phyloP scores from a whole-genome alignment of 208 protist species.

The Wallacemonas rigidus region DNA sequence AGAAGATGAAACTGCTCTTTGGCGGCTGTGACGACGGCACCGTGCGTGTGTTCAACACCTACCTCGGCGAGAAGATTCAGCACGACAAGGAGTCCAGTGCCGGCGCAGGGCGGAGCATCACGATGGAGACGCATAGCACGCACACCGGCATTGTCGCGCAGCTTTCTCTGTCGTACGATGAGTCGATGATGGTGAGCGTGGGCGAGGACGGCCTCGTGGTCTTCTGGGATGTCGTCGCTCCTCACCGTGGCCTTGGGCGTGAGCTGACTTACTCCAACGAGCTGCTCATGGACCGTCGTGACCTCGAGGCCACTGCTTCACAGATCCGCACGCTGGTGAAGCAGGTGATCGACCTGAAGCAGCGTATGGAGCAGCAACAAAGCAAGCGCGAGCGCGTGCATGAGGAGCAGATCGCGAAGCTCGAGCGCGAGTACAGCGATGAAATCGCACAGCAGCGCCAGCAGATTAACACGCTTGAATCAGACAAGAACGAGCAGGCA shows the following conservation, averaged over 20 bases:
- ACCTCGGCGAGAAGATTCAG: conserved; percentile 79
- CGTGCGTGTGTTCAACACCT: conserved; percentile 91
- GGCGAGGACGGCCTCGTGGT: conserved; percentile 94
- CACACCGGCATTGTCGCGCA: conserved; percentile 85
- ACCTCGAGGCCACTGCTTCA: conserved; percentile 89
- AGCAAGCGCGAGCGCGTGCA: conserved; percentile 92
- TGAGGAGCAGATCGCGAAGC: conserved; percentile 91
- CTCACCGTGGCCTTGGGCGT: conserved; percentile 73
- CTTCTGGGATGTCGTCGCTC: conserved; percentile 91
- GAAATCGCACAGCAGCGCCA: conserved; percentile 70
- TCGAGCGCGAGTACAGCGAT: conserved; percentile 84
- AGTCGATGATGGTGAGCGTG: conserved; percentile 92
- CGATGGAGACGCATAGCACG: conserved; percentile 82
- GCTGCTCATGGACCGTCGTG: conserved; percentile 92
- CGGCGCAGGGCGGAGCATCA: conserved; percentile 47
- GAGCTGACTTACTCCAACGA: conserved; percentile 93
- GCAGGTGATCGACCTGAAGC: conserved; percentile 92
- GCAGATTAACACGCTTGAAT: conserved; percentile 72
- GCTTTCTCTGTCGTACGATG: conserved; percentile 92
- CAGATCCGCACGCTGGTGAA: conserved; percentile 58
- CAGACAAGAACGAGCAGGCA: conserved; percentile 93
- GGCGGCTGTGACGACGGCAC: conserved; percentile 92
- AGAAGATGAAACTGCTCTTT: conserved; percentile 93
- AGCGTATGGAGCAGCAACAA: conserved; percentile 95
- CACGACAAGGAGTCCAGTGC: conserved; percentile 36